Conservation (phyloP, 106 monocot species). For the Phalaenopsis aphrodite region DNA sequence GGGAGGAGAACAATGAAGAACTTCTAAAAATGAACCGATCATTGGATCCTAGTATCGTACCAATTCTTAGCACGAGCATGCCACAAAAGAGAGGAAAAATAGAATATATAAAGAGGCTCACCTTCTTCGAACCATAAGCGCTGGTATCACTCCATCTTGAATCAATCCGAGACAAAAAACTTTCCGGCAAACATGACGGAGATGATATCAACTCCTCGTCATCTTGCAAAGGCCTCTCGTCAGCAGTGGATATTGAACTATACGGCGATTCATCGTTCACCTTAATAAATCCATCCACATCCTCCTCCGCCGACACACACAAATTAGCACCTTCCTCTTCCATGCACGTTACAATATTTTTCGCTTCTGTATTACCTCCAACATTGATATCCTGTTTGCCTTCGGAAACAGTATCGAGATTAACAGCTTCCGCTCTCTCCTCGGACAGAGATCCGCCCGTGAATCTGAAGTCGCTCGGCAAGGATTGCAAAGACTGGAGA, state of each 20-base stretch:
- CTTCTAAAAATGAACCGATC: not conserved
- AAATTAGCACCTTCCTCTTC: not conserved
- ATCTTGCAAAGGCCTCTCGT: slow-evolving; percentile 10
- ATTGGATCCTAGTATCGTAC: not conserved
- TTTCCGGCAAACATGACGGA: slow-evolving; percentile 6
- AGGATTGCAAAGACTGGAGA: slow-evolving; percentile 18
- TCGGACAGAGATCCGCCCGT: slow-evolving; percentile 5
- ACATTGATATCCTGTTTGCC: not conserved
- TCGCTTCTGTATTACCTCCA: slow-evolving; percentile 1
- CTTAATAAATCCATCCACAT: not conserved
- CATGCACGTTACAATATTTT: not conserved
- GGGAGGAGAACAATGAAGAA: not conserved
- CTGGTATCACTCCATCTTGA: slow-evolving; percentile 21
- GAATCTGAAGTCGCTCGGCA: slow-evolving; percentile 22
- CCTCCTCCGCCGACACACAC: slow-evolving; percentile 13
- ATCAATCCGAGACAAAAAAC: slow-evolving; percentile 13
- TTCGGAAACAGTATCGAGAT: not conserved
- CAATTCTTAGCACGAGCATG: not conserved
- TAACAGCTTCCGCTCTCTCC: not conserved
- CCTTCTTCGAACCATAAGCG: slow-evolving; percentile 14
- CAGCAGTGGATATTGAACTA: slow-evolving; percentile 16
- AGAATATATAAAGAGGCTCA: slow-evolving; percentile 3
- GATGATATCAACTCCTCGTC: slow-evolving; percentile 7
- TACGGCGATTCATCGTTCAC: slow-evolving; percentile 64
- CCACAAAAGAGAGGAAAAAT: not conserved